phyloP scores from a whole-genome alignment of 1,284 basidiomycete species.

The Apiotrichum laibachii region DNA sequence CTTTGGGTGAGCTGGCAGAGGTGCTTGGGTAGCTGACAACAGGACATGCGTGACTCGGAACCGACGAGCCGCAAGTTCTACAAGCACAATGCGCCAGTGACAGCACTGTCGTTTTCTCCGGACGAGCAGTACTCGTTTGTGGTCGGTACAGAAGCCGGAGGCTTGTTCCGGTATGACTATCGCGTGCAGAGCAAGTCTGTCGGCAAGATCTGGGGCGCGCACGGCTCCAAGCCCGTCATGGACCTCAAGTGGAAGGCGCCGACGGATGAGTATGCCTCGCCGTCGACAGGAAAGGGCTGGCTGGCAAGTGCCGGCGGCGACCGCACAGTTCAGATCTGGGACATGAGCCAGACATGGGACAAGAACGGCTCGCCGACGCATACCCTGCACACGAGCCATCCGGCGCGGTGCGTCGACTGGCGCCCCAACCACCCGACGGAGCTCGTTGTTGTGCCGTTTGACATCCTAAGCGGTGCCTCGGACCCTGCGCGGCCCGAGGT shows the following conservation, averaged over 20 bases:
- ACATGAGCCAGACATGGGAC: slow-evolving; percentile 67
- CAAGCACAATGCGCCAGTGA: slow-evolving; percentile 68
- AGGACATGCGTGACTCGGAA: slow-evolving; percentile 73
- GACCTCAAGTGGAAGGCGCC: slow-evolving; percentile 67
- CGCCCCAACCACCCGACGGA: slow-evolving; percentile 76
- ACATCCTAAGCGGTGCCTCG: not conserved
- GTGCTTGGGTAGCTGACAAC: not conserved
- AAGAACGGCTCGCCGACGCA: slow-evolving; percentile 65
- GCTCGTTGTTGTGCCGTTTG: slow-evolving; percentile 55
- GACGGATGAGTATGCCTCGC: slow-evolving; percentile 30
- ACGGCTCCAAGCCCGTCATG: slow-evolving; percentile 67
- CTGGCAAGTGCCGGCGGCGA: slow-evolving; percentile 78
- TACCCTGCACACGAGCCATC: slow-evolving; percentile 69
- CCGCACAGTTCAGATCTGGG: slow-evolving; percentile 67
- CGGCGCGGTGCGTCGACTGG: slow-evolving; percentile 72
- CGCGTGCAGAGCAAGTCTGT: slow-evolving; percentile 62
- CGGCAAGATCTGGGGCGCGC: slow-evolving; percentile 73
- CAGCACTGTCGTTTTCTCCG: slow-evolving; percentile 70
- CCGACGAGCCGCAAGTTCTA: slow-evolving; percentile 65
- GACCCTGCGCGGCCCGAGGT: slow-evolving; percentile 5
- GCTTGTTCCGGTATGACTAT: slow-evolving; percentile 68
- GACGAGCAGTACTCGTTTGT: slow-evolving; percentile 66
- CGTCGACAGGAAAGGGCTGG: slow-evolving; percentile 63
- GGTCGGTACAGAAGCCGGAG: slow-evolving; percentile 75
- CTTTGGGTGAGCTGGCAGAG: slow-evolving; percentile 63